Conservation (phyloP, 768 basidiomycete species). For the Pleurotus tuber-regium region DNA sequence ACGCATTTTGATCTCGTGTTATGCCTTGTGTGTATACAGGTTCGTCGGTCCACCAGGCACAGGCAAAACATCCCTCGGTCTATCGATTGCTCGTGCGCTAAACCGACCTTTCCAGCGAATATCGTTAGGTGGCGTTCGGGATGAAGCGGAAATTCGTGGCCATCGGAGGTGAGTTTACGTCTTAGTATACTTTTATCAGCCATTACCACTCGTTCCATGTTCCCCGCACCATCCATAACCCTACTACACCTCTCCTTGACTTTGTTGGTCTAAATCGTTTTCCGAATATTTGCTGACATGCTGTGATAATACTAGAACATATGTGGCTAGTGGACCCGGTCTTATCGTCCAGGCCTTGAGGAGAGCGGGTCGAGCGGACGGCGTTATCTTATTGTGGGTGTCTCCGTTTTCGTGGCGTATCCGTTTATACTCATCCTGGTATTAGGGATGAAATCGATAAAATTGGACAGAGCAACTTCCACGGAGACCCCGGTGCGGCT, state of each 20-base stretch:
- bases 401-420: constrained; percentile 24
- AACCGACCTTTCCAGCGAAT: constrained; percentile 89
- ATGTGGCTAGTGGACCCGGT: constrained; percentile 87
- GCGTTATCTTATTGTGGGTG: constrained; percentile 67
- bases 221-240: too few species aligned
- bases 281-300: background rate
- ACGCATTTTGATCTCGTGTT: too few species aligned
- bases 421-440: constrained; percentile 13
- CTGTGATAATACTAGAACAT: constrained; percentile 66
- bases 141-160: constrained; percentile 84
- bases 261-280: too few species aligned
- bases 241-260: too few species aligned
- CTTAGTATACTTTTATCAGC: background rate
- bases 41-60: constrained; percentile 91
- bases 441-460: constrained; percentile 90
- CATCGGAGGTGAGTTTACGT: constrained; percentile 33
- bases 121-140: constrained; percentile 87
- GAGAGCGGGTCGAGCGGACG: constrained; percentile 78
- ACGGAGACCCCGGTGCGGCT: constrained; percentile 90
- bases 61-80: constrained; percentile 90
- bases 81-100: constrained; percentile 82
- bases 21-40: too few species aligned
- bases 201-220: too few species aligned
- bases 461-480: constrained; percentile 81
- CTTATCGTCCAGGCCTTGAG: constrained; percentile 84